Conservation (phyloP, 208 protist species). For the Strigomonas galati region DNA sequence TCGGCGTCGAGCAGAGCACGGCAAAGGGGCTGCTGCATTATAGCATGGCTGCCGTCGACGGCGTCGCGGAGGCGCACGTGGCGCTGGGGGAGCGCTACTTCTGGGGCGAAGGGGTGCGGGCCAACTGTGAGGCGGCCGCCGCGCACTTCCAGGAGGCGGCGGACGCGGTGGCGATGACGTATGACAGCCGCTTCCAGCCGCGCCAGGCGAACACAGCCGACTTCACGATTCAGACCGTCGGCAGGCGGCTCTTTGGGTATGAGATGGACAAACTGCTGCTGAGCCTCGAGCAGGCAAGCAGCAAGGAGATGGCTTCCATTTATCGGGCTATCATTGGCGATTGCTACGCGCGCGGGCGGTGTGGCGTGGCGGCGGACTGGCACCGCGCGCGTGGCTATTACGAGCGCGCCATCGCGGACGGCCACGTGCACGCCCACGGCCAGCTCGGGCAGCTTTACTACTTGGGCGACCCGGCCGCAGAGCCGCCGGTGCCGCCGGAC, state of each 20-base stretch:
- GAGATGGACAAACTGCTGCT: neutral
- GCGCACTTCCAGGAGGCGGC: slow-evolving; percentile 66
- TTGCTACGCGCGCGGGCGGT: neutral
- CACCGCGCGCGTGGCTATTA: slow-evolving; percentile 41
- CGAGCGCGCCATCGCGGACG: slow-evolving; percentile 28
- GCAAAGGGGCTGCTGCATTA: slow-evolving; percentile 69
- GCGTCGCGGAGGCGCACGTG: slow-evolving; percentile 66
- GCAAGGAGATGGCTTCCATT: neutral
- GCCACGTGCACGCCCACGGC: slow-evolving; percentile 34
- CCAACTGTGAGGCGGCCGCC: slow-evolving; percentile 52
- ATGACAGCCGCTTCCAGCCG: slow-evolving; percentile 32
- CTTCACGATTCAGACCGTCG: neutral
- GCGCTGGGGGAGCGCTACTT: slow-evolving; percentile 76
- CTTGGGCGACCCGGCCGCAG: slow-evolving; percentile 32
- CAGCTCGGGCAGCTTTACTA: slow-evolving; percentile 74
- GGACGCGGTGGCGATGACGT: slow-evolving; percentile 69
- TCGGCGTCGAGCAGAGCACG: slow-evolving; percentile 66
- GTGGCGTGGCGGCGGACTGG: slow-evolving; percentile 45
- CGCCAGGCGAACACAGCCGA: neutral
- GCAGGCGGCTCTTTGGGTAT: neutral
- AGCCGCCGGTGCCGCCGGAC: slow-evolving; percentile 45
- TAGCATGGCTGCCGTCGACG: slow-evolving; percentile 72
- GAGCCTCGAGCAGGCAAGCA: neutral
- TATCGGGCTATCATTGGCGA: neutral
- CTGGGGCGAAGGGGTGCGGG: slow-evolving; percentile 46